A percentile compares a stretch with the other conserved stretches of the same genome.
These are phyloP conservation scores for Microstegium vimineum DNA, from an alignment of 176 grass and related monocot genomes.

Conservation along the genomic window DNA sequence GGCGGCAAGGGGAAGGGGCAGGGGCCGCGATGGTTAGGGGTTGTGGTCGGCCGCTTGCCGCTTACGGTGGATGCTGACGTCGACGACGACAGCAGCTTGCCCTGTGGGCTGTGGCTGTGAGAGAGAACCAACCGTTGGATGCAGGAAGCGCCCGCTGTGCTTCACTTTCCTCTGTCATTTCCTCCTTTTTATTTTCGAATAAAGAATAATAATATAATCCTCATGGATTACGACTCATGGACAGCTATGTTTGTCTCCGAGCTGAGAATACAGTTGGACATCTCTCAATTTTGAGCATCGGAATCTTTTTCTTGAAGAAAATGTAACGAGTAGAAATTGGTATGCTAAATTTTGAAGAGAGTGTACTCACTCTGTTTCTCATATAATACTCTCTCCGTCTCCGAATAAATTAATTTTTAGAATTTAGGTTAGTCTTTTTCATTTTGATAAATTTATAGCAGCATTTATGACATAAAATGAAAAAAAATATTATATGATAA, in stretches of 20 bases:
- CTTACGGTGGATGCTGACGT: not conserved
- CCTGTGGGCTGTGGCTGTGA: not conserved
- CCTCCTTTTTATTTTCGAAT: too few relatives aligned
- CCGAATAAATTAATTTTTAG: too few relatives aligned
- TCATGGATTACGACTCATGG: too few relatives aligned
- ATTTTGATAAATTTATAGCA: too few relatives aligned
- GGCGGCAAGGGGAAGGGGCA: not conserved
- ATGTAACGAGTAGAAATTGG: too few relatives aligned
- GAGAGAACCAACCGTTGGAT: slow-evolving; percentile 2
- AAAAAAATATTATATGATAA: too few relatives aligned
- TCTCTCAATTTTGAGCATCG: not conserved
- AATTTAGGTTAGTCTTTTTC: too few relatives aligned
- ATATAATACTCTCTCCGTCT: too few relatives aligned
- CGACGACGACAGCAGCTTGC: not conserved
- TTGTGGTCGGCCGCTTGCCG: slow-evolving; percentile 1
- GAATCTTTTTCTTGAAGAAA: too few relatives aligned
- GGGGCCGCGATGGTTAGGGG: not conserved
- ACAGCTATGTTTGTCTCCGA: not conserved
- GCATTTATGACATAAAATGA: too few relatives aligned
- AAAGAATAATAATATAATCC: not conserved
- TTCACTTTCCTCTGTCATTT: not conserved
- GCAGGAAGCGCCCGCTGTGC: not conserved
- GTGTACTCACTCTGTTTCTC: too few relatives aligned
- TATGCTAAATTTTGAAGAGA: too few relatives aligned
- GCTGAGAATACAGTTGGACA: not conserved